These are phyloP conservation scores for Avena sativa DNA, from an alignment of 176 grass and related monocot genomes.

Conservation along the genomic window DNA sequence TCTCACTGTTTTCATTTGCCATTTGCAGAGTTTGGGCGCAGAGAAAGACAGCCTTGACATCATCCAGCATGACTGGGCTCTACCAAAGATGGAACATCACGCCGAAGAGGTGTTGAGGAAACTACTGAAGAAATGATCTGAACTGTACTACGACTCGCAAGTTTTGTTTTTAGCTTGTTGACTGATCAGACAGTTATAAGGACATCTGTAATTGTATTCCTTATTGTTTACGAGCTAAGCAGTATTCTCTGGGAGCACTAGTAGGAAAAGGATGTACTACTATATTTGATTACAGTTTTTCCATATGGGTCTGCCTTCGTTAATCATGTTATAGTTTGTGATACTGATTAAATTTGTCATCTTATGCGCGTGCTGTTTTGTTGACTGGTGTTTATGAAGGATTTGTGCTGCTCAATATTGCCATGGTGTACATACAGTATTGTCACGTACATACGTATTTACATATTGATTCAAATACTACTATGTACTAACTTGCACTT, in stretches of 20 bases:
- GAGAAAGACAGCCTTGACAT: constrained; percentile 98
- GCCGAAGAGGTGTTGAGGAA: constrained; percentile 76
- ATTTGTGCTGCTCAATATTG: background rate
- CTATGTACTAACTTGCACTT: background rate
- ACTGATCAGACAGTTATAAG: constrained; percentile 32
- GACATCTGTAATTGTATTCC: constrained; percentile 35
- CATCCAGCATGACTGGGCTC: constrained; percentile 94
- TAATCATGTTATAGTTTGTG: constrained; percentile 11
- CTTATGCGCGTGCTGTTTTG: background rate
- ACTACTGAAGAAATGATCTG: constrained; percentile 69
- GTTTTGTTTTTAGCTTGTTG: constrained; percentile 46
- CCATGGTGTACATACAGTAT: background rate
- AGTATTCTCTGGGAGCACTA: background rate
- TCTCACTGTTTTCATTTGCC: constrained; percentile 21
- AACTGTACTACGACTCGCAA: constrained; percentile 1
- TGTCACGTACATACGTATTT: background rate
- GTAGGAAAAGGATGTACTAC: constrained; percentile 1
- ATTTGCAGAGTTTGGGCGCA: constrained; percentile 75
- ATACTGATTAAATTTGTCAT: constrained; percentile 18
- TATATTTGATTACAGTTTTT: background rate
- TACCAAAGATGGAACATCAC: constrained; percentile 80
- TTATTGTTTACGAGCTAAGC: constrained; percentile 35
- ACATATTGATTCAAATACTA: background rate
- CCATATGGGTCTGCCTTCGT: background rate
- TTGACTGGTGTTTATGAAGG: background rate